phyloP scores from a whole-genome alignment of 1,284 basidiomycete species.

The Entoloma clypeatum region DNA sequence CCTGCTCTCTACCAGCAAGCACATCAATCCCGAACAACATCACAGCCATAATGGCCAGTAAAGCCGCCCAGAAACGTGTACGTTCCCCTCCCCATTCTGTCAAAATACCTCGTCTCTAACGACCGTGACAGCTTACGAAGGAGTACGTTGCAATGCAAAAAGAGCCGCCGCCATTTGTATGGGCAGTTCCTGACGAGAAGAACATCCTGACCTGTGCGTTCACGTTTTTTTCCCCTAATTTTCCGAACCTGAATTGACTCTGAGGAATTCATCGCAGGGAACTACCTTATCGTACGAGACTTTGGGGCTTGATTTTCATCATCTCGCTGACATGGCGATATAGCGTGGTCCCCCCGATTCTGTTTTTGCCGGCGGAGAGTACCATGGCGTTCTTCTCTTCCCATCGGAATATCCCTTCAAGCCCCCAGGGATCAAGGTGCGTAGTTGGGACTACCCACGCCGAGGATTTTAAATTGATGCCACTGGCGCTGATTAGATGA shows the following conservation, averaged over 20 bases:
- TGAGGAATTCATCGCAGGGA: slow-evolving; percentile 54
- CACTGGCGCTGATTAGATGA: too few species aligned
- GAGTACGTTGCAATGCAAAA: slow-evolving; percentile 93
- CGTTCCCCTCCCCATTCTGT: slow-evolving; percentile 27
- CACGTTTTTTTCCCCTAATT: slow-evolving; percentile 8
- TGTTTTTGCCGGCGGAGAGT: slow-evolving; percentile 90
- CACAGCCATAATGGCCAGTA: slow-evolving; percentile 60
- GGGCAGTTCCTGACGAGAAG: slow-evolving; percentile 93
- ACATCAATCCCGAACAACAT: slow-evolving; percentile 5
- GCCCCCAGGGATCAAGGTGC: slow-evolving; percentile 91
- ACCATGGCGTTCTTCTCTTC: slow-evolving; percentile 85
- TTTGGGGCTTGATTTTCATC: slow-evolving; percentile 1
- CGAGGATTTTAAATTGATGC: too few species aligned
- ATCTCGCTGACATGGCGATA: slow-evolving; percentile 13
- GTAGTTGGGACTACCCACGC: slow-evolving; percentile 16
- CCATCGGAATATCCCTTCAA: slow-evolving; percentile 94
- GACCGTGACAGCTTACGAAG: slow-evolving; percentile 62
- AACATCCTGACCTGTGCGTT: slow-evolving; percentile 84
- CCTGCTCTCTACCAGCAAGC: slow-evolving; percentile 11
- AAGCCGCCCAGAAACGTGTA: slow-evolving; percentile 82
- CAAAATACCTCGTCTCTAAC: slow-evolving; percentile 13
- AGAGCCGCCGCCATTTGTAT: slow-evolving; percentile 91
- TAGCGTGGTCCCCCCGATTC: slow-evolving; percentile 93
- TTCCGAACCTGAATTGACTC: slow-evolving; percentile 5
- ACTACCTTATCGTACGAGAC: slow-evolving; percentile 79